Conservation (phyloP, 2,329 filamentous ascomycete species). For the Phialophora tarda region DNA sequence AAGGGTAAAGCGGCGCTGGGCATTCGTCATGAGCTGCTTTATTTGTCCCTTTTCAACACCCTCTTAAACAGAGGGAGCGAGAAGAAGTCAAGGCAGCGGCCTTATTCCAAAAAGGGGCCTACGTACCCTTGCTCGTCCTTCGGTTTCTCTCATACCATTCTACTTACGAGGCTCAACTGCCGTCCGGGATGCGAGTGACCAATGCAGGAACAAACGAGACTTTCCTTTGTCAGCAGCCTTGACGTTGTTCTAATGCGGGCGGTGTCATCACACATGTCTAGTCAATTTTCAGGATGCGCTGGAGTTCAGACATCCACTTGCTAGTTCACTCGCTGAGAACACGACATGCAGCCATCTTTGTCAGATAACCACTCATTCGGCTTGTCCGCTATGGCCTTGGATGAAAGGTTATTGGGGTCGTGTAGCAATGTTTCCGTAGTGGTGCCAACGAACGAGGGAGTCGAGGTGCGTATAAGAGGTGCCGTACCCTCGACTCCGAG, state of each 20-base stretch:
- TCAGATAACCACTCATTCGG: conserved; percentile 15
- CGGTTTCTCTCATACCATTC: neutral
- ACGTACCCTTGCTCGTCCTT: conserved; percentile 1
- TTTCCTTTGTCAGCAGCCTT: neutral
- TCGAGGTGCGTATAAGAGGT: conserved; percentile 9
- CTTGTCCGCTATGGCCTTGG: neutral
- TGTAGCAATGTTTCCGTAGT: neutral
- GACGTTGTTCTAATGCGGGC: conserved; percentile 1
- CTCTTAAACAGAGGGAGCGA: neutral
- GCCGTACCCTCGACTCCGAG: neutral
- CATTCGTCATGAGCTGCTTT: neutral
- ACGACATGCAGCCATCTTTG: conserved; percentile 7
- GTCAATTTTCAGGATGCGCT: neutral
- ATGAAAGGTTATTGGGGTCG: neutral
- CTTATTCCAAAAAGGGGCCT: neutral
- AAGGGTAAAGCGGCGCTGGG: neutral
- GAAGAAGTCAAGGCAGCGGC: neutral
- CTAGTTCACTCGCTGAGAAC: neutral
- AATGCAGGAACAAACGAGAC: neutral
- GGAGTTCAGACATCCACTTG: neutral
- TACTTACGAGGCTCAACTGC: too few species aligned
- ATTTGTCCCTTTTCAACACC: neutral
- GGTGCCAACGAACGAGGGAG: neutral
- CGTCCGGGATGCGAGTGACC: neutral
- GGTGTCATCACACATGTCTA: conserved; percentile 6